Evolutionary conservation across 768 basidiomycete genomes (phyloP).

Genomic region (Glaciozyma antarctica): DNA sequence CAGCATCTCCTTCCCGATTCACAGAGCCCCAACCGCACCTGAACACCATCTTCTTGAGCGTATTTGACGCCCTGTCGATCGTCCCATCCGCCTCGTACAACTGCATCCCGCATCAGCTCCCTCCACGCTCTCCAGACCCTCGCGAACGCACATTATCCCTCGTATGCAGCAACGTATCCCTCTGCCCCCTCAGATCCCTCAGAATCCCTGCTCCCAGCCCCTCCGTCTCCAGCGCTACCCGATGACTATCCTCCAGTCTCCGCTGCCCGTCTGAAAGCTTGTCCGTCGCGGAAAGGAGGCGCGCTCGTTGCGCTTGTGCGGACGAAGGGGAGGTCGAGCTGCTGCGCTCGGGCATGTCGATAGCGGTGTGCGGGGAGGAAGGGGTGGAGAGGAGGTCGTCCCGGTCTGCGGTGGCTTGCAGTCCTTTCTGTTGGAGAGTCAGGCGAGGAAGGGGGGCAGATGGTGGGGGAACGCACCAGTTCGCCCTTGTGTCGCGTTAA

Average conservation of each 20-base stretch:
- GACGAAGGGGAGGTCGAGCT: slow-evolving; percentile 46
- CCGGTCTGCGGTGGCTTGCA: slow-evolving; percentile 60
- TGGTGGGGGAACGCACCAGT: slow-evolving; percentile 39
- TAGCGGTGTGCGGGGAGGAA: slow-evolving; percentile 35
- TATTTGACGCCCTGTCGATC: slow-evolving; percentile 83
- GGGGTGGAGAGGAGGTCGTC: slow-evolving; percentile 58
- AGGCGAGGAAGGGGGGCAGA: not conserved
- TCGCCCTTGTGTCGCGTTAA: slow-evolving; percentile 69
- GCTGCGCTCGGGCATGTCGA: slow-evolving; percentile 54
- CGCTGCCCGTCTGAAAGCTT: slow-evolving; percentile 73
- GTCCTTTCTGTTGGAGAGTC: slow-evolving; percentile 48
- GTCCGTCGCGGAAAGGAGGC: slow-evolving; percentile 67
- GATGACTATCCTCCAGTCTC: slow-evolving; percentile 78
- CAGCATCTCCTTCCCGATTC: slow-evolving; percentile 11
- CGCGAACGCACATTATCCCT: slow-evolving; percentile 62
- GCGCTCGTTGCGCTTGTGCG: slow-evolving; percentile 59
- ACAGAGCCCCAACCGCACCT: slow-evolving; percentile 50
- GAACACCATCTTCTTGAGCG: slow-evolving; percentile 89
- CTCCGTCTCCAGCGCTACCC: slow-evolving; percentile 91
- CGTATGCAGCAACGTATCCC: slow-evolving; percentile 90
- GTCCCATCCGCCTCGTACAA: slow-evolving; percentile 74
- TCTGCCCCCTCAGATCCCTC: slow-evolving; percentile 67
- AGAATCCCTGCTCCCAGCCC: slow-evolving; percentile 89
- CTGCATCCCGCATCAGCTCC: slow-evolving; percentile 42
- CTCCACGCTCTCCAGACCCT: not conserved